phyloP scores from a whole-genome alignment of 768 basidiomycete genomes.

The Amanita inopinata region DNA sequence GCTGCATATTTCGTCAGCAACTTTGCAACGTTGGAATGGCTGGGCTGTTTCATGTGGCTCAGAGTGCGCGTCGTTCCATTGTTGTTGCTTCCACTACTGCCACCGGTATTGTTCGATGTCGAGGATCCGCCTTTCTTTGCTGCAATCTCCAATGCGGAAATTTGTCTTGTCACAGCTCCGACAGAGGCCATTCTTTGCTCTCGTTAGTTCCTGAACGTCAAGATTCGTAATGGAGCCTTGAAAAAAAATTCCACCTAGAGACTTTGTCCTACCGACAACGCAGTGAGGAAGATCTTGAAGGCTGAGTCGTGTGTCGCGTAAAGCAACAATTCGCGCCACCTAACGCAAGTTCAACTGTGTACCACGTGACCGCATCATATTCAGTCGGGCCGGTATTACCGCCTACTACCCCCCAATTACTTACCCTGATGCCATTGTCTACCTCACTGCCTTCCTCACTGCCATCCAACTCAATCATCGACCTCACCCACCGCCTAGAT shows the following conservation, averaged over 20 bases:
- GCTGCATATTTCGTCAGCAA: slow-evolving; percentile 68
- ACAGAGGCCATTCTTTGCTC: slow-evolving; percentile 44
- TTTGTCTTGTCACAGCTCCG: slow-evolving; percentile 56
- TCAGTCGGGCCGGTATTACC: too few relatives aligned
- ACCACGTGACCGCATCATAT: not conserved
- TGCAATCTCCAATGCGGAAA: slow-evolving; percentile 55
- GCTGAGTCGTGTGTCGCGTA: not conserved
- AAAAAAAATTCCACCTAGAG: too few relatives aligned
- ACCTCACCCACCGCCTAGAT: slow-evolving; percentile 45
- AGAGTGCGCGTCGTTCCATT: slow-evolving; percentile 19
- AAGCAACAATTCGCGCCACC: not conserved
- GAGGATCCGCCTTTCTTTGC: slow-evolving; percentile 15
- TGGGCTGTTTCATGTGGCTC: slow-evolving; percentile 40
- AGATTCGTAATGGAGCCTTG: too few relatives aligned
- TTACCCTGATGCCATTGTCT: too few relatives aligned
- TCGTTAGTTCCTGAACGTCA: too few relatives aligned
- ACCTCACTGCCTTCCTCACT: slow-evolving; percentile 45
- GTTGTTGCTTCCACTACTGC: slow-evolving; percentile 21
- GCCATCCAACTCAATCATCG: slow-evolving; percentile 25
- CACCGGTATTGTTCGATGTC: slow-evolving; percentile 30
- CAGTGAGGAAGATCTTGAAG: too few relatives aligned
- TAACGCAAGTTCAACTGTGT: not conserved
- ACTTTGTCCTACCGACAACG: too few relatives aligned
- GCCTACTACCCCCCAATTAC: too few relatives aligned
- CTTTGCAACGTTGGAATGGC: slow-evolving; percentile 56